Conservation (phyloP, 805 yeast species). For the Henningerozyma blattae region DNA sequence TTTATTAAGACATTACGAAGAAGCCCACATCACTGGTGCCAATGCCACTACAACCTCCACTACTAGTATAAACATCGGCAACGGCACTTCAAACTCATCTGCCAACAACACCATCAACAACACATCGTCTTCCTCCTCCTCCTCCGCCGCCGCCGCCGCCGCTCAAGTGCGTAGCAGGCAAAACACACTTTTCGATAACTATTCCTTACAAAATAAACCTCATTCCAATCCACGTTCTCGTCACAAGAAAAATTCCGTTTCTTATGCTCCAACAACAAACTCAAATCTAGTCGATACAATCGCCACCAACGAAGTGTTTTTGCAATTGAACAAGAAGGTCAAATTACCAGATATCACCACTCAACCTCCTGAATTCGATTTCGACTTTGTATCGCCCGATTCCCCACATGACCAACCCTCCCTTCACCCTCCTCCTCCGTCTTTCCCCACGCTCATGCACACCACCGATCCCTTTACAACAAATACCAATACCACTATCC, state of each 20-base stretch:
- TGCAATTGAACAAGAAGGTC: slow-evolving; percentile 23
- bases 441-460: neutral
- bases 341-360: too few species aligned
- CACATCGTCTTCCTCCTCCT: slow-evolving; percentile 8
- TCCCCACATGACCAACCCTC: too few species aligned
- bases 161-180: neutral
- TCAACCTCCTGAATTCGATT: too few species aligned
- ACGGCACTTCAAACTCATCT: slow-evolving; percentile 1
- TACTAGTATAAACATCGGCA: neutral
- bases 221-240: too few species aligned
- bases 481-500: neutral
- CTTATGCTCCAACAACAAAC: slow-evolving; percentile 1
- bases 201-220: neutral
- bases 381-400: too few species aligned
- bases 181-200: neutral
- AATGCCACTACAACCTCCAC: slow-evolving; percentile 15
- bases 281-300: slow-evolving; percentile 68
- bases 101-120: slow-evolving; percentile 7
- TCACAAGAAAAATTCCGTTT: neutral
- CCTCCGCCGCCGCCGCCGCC: slow-evolving; percentile 4
- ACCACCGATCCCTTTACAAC: neutral
- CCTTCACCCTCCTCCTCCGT: too few species aligned
- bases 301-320: slow-evolving; percentile 83
- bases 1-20: slow-evolving; percentile 87
- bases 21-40: slow-evolving; percentile 74